Conservation (phyloP, 768 basidiomycete species). For the Boletus speciosus region DNA sequence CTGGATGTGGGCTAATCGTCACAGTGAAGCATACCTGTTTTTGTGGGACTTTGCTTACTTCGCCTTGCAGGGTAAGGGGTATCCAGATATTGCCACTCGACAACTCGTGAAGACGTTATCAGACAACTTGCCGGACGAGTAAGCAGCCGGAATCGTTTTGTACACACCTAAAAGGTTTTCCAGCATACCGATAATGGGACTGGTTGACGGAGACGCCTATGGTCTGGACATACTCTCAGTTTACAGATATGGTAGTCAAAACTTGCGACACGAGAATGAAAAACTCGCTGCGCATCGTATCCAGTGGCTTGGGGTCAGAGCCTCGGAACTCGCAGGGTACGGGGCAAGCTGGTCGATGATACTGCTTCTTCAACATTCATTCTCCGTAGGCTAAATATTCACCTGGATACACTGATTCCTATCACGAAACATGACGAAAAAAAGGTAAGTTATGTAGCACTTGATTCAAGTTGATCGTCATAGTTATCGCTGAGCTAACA, state of each 20-base stretch:
- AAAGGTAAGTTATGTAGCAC: constrained; percentile 48
- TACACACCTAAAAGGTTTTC: not conserved
- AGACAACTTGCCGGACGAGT: constrained; percentile 61
- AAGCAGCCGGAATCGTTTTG: constrained; percentile 9
- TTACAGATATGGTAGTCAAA: constrained; percentile 76
- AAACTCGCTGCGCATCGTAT: constrained; percentile 67
- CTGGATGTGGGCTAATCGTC: constrained; percentile 69
- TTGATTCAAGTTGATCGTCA: not conserved
- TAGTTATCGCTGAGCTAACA: not conserved
- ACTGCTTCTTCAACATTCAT: not conserved
- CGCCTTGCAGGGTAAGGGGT: constrained; percentile 81
- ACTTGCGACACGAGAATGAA: constrained; percentile 65
- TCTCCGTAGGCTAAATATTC: constrained; percentile 52
- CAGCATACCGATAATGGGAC: constrained; percentile 72
- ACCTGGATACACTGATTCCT: constrained; percentile 59
- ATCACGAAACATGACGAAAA: constrained; percentile 69
- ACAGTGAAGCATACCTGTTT: constrained; percentile 47
- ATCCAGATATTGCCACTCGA: constrained; percentile 90
- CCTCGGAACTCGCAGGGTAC: constrained; percentile 65
- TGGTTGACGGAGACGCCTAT: constrained; percentile 91
- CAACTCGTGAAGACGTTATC: constrained; percentile 76
- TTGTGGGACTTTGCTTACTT: constrained; percentile 4
- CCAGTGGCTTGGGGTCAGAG: constrained; percentile 76
- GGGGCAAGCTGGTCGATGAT: constrained; percentile 8
- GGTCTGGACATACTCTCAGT: constrained; percentile 90